Percentiles rank a stretch among this genome's conserved stretches.
Evolutionary conservation across 139 green algal genomes (phyloP).

Genomic region (Diplosphaera chodatii): DNA sequence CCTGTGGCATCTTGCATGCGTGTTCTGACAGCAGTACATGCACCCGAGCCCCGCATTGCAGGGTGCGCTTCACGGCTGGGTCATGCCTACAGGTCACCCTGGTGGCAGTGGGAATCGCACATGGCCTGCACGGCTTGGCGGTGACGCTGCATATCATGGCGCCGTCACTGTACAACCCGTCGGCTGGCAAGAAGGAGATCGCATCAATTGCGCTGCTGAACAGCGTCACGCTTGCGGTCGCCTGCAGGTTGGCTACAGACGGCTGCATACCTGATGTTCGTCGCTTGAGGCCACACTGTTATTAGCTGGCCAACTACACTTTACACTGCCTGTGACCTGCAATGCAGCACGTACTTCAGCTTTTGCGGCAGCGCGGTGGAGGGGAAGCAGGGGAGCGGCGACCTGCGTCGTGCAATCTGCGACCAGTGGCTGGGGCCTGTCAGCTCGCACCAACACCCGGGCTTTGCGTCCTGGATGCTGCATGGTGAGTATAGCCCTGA

Average conservation of each 20-base stretch:
- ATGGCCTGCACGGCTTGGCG: conserved; percentile 37
- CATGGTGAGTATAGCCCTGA: conserved; percentile 37
- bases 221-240: conserved; percentile 47
- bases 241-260: conserved; percentile 38
- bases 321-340: too few species aligned
- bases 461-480: conserved; percentile 65
- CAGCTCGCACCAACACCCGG: conserved; percentile 44
- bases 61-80: too few species aligned
- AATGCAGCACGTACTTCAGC: conserved; percentile 70
- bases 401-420: conserved; percentile 49
- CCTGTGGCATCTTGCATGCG: too few species aligned
- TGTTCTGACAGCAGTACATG: too few species aligned
- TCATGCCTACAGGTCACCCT: neutral
- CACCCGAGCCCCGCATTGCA: too few species aligned
- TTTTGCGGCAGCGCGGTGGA: conserved; percentile 64
- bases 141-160: conserved; percentile 32
- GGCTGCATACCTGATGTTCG: too few species aligned
- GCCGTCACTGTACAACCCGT: conserved; percentile 17
- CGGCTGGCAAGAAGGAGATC: conserved; percentile 17
- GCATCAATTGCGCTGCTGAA: conserved; percentile 60
- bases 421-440: conserved; percentile 67
- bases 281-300: too few species aligned
- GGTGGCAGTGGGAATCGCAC: conserved; percentile 29
- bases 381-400: neutral
- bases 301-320: too few species aligned